Evolutionary conservation across 495 filamentous ascomycete species (phyloP).

Genomic region (Xylaria castorea): DNA sequence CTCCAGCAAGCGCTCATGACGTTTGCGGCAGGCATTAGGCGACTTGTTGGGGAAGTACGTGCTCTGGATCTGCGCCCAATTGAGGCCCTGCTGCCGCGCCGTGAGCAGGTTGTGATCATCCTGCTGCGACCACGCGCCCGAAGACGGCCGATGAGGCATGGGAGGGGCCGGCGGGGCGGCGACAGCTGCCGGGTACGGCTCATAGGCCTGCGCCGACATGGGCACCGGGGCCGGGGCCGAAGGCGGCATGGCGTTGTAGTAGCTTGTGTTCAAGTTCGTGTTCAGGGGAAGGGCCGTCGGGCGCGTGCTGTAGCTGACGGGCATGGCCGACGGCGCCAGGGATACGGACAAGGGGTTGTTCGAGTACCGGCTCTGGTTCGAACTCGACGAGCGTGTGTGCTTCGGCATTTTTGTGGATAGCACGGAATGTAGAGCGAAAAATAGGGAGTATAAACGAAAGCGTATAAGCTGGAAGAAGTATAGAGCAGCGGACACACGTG

Average conservation of each 20-base stretch:
- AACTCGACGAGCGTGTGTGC: conserved; percentile 43
- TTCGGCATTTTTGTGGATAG: conserved; percentile 41
- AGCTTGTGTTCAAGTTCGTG: conserved; percentile 31
- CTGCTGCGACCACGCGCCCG: conserved; percentile 66
- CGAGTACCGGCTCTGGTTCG: conserved; percentile 43
- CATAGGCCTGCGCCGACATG: conserved; percentile 44
- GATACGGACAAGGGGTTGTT: conserved; percentile 41
- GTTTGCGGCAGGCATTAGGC: conserved; percentile 79
- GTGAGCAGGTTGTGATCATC: conserved; percentile 69
- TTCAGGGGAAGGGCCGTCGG: conserved; percentile 35
- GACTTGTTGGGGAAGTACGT: conserved; percentile 75
- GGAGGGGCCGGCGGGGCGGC: conserved; percentile 43
- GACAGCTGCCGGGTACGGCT: conserved; percentile 45
- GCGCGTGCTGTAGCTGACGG: conserved; percentile 40
- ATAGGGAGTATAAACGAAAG: conserved; percentile 22
- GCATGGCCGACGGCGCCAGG: conserved; percentile 41
- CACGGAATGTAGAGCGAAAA: conserved; percentile 24
- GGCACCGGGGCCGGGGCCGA: conserved; percentile 36
- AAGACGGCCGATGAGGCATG: conserved; percentile 57
- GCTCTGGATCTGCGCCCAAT: conserved; percentile 74
- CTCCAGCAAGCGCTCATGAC: conserved; percentile 77
- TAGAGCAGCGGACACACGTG: conserved; percentile 4
- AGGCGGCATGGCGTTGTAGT: conserved; percentile 38
- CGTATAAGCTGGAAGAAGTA: conserved; percentile 13
- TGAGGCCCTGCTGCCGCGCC: conserved; percentile 68